Conservation (phyloP, 805 yeast species). For the Wickerhamomyces queroliae region DNA sequence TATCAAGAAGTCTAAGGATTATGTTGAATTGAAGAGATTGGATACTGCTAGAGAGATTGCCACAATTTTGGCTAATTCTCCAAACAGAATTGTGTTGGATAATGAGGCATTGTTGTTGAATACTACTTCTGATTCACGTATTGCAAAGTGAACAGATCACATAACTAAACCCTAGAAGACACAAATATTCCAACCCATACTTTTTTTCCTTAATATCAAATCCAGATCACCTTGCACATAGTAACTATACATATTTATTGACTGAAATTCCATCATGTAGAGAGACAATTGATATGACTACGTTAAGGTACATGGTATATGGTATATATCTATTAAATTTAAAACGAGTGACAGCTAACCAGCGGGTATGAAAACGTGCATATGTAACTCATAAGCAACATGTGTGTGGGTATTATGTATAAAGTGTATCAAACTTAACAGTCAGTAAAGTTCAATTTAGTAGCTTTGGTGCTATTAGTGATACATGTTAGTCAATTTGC, state of each 20-base stretch:
- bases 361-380: too few relatives aligned
- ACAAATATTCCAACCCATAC: not conserved
- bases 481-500: slow-evolving; percentile 11
- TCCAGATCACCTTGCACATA: slow-evolving; percentile 1
- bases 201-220: too few relatives aligned
- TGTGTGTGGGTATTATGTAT: too few relatives aligned
- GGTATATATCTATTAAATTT: too few relatives aligned
- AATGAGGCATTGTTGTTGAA: slow-evolving; percentile 88
- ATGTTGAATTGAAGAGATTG: slow-evolving; percentile 92
- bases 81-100: slow-evolving; percentile 87
- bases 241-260: not conserved
- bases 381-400: too few relatives aligned
- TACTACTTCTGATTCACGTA: slow-evolving; percentile 76
- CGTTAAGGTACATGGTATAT: not conserved
- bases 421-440: slow-evolving; percentile 6
- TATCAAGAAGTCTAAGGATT: slow-evolving; percentile 91
- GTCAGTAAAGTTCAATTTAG: slow-evolving; percentile 18
- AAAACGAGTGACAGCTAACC: too few relatives aligned
- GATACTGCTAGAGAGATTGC: slow-evolving; percentile 98
- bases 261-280: not conserved
- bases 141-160: slow-evolving; percentile 18
- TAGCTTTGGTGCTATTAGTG: slow-evolving; percentile 14
- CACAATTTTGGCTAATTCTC: slow-evolving; percentile 72
- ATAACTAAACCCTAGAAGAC: not conserved
- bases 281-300: not conserved